Evolutionary conservation across 2,329 filamentous ascomycete species (phyloP), one percentile per base, ranked within the genome.

Genomic region (Eutypella sp.): DNA sequence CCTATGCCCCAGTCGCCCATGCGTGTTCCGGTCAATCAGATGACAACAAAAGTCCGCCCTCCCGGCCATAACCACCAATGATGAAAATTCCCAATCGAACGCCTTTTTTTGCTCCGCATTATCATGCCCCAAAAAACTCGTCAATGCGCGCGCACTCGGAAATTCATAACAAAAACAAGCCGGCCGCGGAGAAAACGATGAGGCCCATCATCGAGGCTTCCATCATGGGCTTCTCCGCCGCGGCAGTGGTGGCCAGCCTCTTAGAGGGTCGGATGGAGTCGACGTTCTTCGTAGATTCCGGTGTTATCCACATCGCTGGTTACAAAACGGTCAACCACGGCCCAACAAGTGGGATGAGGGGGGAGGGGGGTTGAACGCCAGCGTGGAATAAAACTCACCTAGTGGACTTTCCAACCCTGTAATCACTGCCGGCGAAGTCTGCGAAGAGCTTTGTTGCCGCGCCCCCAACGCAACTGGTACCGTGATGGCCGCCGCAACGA

Each of bases 121-220:
- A n/a, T n/a, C n/a, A n/a, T n/a, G n/a, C n/a, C n/a, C n/a, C n/a
- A n/a, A n/a, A n/a, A 27, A 38, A 22, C 40, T 45, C 13, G 16
- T 2, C 27, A 16, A 44, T 22, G n/a, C 31, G 27, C 38, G 18
- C 19, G 34, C 42, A 23, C 2, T 10, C 13, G n/a, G 15, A 41
- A 27, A 11, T 10, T 61, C 48, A 63, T 54, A 63, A 48, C 31
- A 63, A 43, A 42, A 52, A 55, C n/a, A 63, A 47, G 29, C 60
- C 59, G 13, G 56, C 60, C 5, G 55, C 59, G 23, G 60, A 61
- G 47, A 63, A 63, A 33, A 63, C 57, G 47, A 63, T 51, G 11
- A 63, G 47, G 5, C 60, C 60, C 58, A 63, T 59, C 41, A 63
- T 50, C 15, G 60, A 63, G 18, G 59, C 60, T 38, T 60, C 59